phyloP scores from a whole-genome alignment of 495 filamentous ascomycete species.

The Aspergillus wentii region DNA sequence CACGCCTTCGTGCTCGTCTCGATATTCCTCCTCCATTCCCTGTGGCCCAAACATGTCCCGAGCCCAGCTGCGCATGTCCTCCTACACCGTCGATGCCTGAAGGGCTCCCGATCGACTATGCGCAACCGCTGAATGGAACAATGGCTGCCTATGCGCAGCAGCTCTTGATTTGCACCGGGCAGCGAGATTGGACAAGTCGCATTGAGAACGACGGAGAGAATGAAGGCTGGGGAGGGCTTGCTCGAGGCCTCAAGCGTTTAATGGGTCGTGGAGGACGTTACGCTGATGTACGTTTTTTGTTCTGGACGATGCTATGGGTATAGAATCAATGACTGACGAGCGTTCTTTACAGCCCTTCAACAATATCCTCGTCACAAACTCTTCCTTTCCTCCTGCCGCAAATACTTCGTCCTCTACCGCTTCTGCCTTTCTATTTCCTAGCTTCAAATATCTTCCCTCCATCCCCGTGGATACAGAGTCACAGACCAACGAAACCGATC shows the following conservation, averaged over 20 bases:
- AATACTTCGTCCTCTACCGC: conserved; percentile 36
- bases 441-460: conserved; percentile 70
- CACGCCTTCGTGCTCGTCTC: conserved; percentile 22
- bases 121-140: conserved; percentile 62
- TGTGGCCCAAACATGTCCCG: conserved; percentile 59
- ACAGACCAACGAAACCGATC: conserved; percentile 7
- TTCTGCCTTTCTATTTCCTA: conserved; percentile 69
- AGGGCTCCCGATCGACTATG: conserved; percentile 70
- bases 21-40: conserved; percentile 40
- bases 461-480: conserved; percentile 42
- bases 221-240: conserved; percentile 51
- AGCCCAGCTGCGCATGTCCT: conserved; percentile 67
- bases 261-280: conserved; percentile 61
- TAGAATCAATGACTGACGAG: conserved; percentile 3
- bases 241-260: conserved; percentile 62
- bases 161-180: conserved; percentile 75
- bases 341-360: conserved; percentile 61
- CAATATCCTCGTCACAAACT: conserved; percentile 68
- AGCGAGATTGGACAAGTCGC: conserved; percentile 68
- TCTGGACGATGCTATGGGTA: not conserved
- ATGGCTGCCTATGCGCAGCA: conserved; percentile 80
- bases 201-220: conserved; percentile 59
- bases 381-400: conserved; percentile 55
- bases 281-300: conserved; percentile 57
- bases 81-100: conserved; percentile 58